phyloP scores from a whole-genome alignment of 1,284 basidiomycete genomes.

The Melampsora americana region DNA sequence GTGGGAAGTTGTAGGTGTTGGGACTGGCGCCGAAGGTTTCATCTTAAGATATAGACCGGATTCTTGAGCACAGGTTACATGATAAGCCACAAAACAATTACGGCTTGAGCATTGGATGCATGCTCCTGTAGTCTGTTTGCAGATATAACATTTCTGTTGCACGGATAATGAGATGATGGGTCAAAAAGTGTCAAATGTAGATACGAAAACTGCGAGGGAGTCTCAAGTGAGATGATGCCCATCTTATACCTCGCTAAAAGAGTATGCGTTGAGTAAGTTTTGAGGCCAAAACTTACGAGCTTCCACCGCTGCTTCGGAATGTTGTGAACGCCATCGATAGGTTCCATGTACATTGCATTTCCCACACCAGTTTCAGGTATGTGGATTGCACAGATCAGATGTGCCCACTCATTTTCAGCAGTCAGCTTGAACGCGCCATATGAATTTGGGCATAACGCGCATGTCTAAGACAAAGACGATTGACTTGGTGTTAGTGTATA shows the following conservation, averaged over 20 bases:
- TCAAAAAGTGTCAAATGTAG: neutral
- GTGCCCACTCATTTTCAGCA: conserved; percentile 86
- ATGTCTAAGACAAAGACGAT: conserved; percentile 62
- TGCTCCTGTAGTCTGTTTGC: conserved; percentile 75
- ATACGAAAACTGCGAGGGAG: neutral
- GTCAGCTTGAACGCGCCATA: conserved; percentile 99
- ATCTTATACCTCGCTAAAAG: neutral
- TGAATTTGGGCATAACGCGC: conserved; percentile 90
- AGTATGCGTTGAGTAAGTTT: neutral
- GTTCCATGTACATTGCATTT: conserved; percentile 98
- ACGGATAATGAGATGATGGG: neutral
- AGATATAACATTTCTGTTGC: conserved; percentile 76
- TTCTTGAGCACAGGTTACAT: conserved; percentile 87
- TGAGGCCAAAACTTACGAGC: conserved; percentile 64
- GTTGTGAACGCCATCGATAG: conserved; percentile 81
- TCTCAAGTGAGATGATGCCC: neutral
- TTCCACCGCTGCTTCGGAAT: conserved; percentile 92
- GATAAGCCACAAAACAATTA: conserved; percentile 89
- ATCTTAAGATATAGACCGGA: conserved; percentile 66
- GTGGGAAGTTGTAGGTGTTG: conserved; percentile 10
- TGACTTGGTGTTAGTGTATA: neutral
- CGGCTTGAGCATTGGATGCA: conserved; percentile 95
- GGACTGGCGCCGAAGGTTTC: conserved; percentile 53
- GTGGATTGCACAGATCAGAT: conserved; percentile 96
- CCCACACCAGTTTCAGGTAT: conserved; percentile 90